Evolutionary conservation across 306 rosid genomes (phyloP).

Genomic region (Dalbergia cultrata): DNA sequence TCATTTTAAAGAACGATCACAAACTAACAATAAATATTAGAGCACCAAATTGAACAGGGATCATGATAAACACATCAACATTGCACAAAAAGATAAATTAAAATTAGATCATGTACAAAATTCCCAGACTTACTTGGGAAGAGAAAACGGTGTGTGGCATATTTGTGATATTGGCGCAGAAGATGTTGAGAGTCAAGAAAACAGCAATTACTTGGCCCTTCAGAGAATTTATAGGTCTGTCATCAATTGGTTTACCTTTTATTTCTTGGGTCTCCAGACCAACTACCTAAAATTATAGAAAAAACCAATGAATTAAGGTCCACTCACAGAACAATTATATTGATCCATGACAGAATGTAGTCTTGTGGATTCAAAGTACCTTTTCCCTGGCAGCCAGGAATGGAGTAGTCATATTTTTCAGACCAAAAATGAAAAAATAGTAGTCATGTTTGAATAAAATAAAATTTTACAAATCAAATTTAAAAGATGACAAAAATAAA

Average conservation of each 20-base stretch:
- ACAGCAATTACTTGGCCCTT: slow-evolving; percentile 36
- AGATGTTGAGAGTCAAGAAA: slow-evolving; percentile 18
- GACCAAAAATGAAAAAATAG: neutral
- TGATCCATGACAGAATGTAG: neutral
- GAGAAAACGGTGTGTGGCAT: slow-evolving; percentile 36
- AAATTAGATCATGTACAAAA: neutral
- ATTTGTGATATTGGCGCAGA: slow-evolving; percentile 14
- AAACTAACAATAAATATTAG: neutral
- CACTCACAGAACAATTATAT: slow-evolving; percentile 32
- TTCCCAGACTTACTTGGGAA: slow-evolving; percentile 41
- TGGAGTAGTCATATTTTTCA: neutral
- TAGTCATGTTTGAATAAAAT: neutral
- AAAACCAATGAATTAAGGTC: neutral
- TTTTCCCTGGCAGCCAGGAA: slow-evolving; percentile 29
- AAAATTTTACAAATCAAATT: neutral
- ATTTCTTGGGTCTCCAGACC: neutral
- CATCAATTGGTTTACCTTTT: neutral
- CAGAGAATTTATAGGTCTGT: slow-evolving; percentile 36
- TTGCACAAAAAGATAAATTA: neutral
- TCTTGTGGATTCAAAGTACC: neutral
- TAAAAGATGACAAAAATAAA: neutral
- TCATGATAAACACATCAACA: neutral
- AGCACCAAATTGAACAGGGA: neutral
- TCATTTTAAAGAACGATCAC: slow-evolving; percentile 31
- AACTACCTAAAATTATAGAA: neutral